These are phyloP conservation scores for Saccharomycopsis crataegensis DNA, from an alignment of 1,139 yeast species.

Conservation along the genomic window DNA sequence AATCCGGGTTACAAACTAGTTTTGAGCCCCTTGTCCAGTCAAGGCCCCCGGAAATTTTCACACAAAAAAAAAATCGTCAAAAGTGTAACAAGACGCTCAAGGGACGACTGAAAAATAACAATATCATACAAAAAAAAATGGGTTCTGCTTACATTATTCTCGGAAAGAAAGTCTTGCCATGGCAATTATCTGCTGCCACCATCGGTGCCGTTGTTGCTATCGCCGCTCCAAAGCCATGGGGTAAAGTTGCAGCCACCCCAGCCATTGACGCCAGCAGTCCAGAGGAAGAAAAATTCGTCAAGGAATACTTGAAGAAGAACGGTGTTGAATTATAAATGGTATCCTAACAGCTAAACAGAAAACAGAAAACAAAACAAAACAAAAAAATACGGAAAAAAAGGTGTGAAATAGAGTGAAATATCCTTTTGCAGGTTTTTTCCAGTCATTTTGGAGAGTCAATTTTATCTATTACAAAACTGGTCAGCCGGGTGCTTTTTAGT, in stretches of 20 bases:
- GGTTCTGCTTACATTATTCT: conserved; percentile 19
- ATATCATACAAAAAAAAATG: conserved; percentile 7
- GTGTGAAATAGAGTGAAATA: no score
- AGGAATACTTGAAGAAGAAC: conserved; percentile 32
- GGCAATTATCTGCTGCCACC: conserved; percentile 38
- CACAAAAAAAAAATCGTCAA: background rate
- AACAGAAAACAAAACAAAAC: background rate
- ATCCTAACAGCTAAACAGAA: background rate
- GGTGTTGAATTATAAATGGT: conserved; percentile 16
- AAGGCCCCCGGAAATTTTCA: background rate
- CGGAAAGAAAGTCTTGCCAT: conserved; percentile 19
- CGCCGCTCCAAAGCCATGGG: conserved; percentile 69
- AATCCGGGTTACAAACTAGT: no score
- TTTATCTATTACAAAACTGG: no score
- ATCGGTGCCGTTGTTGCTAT: conserved; percentile 52
- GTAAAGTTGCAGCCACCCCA: conserved; percentile 47
- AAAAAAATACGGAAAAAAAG: background rate
- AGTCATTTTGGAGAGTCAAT: no score
- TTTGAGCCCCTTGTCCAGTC: no score
- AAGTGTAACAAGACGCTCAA: background rate
- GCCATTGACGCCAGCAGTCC: conserved; percentile 70
- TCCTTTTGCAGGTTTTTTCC: no score
- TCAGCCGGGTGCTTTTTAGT: no score
- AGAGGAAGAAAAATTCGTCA: conserved; percentile 82
- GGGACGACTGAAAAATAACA: background rate